These are phyloP conservation scores for Sphagnum magellanicum DNA, from an alignment of 228 moss, liverwort and hornwort species.

Conservation along the genomic window DNA sequence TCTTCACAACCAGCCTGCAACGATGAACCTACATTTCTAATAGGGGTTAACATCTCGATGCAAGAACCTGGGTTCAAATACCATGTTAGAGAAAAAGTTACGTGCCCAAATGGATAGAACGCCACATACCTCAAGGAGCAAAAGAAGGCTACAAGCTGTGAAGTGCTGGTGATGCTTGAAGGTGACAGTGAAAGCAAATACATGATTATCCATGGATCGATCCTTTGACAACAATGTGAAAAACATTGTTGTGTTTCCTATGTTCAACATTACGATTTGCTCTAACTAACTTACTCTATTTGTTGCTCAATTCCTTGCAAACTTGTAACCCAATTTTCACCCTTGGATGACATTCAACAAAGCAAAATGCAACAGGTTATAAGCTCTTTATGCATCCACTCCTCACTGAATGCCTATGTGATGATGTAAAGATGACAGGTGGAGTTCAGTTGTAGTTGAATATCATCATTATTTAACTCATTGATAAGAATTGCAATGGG, in stretches of 20 bases:
- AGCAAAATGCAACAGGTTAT: slow-evolving; percentile 31
- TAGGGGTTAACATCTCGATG: too few relatives aligned
- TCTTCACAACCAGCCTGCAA: too few relatives aligned
- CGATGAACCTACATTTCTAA: too few relatives aligned
- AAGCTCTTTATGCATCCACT: slow-evolving; percentile 94
- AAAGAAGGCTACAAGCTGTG: slow-evolving; percentile 63
- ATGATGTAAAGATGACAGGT: slow-evolving; percentile 91
- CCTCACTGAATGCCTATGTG: slow-evolving; percentile 85
- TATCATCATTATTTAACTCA: slow-evolving; percentile 96
- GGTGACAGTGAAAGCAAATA: slow-evolving; percentile 46
- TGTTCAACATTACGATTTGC: slow-evolving; percentile 27
- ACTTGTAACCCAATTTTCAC: too few relatives aligned
- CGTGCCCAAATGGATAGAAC: too few relatives aligned
- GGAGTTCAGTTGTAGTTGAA: slow-evolving; percentile 94
- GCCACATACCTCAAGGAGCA: slow-evolving; percentile 61
- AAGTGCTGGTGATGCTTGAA: slow-evolving; percentile 72
- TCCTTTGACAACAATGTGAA: slow-evolving; percentile 61
- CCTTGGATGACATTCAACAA: too few relatives aligned
- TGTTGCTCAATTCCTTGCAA: too few relatives aligned
- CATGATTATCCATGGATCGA: slow-evolving; percentile 57
- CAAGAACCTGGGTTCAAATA: too few relatives aligned
- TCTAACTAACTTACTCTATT: too few relatives aligned
- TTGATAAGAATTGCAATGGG: slow-evolving; percentile 98
- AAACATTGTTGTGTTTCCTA: slow-evolving; percentile 59
- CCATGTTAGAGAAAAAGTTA: too few relatives aligned